These are phyloP conservation scores for Ceratocystis eucalypticola DNA, from an alignment of 2,329 filamentous ascomycete genomes.

Conservation along the genomic window DNA sequence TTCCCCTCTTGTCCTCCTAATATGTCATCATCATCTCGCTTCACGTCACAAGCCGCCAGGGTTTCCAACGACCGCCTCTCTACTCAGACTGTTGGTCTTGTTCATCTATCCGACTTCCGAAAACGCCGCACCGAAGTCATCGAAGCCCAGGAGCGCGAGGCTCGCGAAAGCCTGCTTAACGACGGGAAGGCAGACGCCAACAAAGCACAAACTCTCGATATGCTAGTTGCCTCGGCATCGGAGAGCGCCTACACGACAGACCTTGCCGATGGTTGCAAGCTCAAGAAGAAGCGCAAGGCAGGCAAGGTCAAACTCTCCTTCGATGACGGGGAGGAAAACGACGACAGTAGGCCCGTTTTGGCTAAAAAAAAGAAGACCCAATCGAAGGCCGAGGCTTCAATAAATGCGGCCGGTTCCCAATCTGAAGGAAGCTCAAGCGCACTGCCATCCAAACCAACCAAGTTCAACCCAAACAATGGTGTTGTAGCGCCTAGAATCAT, in stretches of 20 bases:
- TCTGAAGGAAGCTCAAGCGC: constrained; percentile 20
- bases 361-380: constrained; percentile 24
- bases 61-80: constrained; percentile 61
- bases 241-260: not conserved
- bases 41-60: constrained; percentile 26
- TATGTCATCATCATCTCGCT: constrained; percentile 11
- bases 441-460: constrained; percentile 27
- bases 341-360: constrained; percentile 32
- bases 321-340: constrained; percentile 52
- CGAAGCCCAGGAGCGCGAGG: constrained; percentile 76
- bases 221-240: constrained; percentile 32
- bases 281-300: constrained; percentile 36
- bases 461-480: constrained; percentile 48
- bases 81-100: constrained; percentile 77
- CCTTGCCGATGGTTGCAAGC: constrained; percentile 21
- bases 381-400: constrained; percentile 28
- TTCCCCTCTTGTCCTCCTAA: not conserved
- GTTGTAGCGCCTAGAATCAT: constrained; percentile 54
- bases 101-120: constrained; percentile 83
- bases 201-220: constrained; percentile 36
- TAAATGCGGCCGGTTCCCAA: constrained; percentile 21
- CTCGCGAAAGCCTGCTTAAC: constrained; percentile 40
- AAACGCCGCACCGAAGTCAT: constrained; percentile 91
- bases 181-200: constrained; percentile 21
- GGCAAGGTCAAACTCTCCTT: constrained; percentile 46